Evolutionary conservation across 495 filamentous ascomycete species (phyloP).

Genomic region (Penicillium goetzii): DNA sequence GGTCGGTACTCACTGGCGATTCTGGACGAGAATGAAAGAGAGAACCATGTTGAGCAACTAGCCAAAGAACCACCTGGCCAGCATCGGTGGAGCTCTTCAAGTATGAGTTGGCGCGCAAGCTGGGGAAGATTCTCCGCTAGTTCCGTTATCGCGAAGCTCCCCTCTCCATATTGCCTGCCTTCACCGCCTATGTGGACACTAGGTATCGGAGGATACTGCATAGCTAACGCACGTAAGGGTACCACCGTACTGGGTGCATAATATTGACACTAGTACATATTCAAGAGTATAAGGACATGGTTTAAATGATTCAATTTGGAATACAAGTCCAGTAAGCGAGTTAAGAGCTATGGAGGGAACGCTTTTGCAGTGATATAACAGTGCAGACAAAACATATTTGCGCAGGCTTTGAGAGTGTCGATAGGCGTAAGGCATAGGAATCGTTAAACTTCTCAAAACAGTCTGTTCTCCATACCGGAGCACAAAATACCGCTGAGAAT

Average conservation of each 20-base stretch:
- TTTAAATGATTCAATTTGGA: background rate
- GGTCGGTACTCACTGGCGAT: slow-evolving; percentile 78
- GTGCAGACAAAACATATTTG: slow-evolving; percentile 1
- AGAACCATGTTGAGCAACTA: slow-evolving; percentile 65
- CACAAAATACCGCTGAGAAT: background rate
- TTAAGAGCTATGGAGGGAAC: background rate
- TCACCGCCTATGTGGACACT: slow-evolving; percentile 32
- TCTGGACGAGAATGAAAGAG: slow-evolving; percentile 96
- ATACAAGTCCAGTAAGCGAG: background rate
- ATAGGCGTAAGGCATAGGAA: slow-evolving; percentile 33
- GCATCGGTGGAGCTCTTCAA: slow-evolving; percentile 27
- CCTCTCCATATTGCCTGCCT: slow-evolving; percentile 38
- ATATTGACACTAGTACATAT: background rate
- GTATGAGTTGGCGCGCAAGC: slow-evolving; percentile 20
- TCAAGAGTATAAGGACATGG: background rate
- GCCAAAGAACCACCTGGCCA: slow-evolving; percentile 23
- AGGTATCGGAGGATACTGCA: background rate
- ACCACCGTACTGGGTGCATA: background rate
- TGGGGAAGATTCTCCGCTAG: slow-evolving; percentile 31
- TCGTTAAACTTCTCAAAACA: slow-evolving; percentile 27
- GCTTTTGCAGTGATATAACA: background rate
- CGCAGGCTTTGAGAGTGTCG: slow-evolving; percentile 21
- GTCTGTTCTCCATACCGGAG: background rate
- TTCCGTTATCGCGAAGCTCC: slow-evolving; percentile 35
- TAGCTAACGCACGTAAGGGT: background rate